Evolutionary conservation across 345 rosid genomes (phyloP), one percentile per base, ranked within the genome.

Genomic region (Balakata baccata): DNA sequence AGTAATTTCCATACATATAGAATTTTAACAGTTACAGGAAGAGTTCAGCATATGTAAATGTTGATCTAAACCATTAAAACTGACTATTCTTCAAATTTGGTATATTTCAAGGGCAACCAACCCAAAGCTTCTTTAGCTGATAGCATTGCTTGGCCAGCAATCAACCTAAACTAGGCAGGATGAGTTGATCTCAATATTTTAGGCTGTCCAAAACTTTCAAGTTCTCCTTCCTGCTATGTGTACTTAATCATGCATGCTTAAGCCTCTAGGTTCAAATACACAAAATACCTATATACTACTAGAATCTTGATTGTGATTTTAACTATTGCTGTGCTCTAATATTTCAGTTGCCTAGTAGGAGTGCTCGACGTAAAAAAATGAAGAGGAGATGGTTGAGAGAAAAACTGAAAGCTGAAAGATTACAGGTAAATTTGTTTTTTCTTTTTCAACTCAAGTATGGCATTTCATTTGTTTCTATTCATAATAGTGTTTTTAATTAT

Each of bases 321-420:
- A 64, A 50, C 52, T 52, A 13, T 38, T 71, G 53, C 29, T 12
- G 16, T 58, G 5, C 63, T 45, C 3, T 75, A 66, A 78, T 41
- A 81, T 77, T 11, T 76, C 75, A 90, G 99, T 63, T 75, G 11
- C 97, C 94, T 39, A 91, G 99, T 77, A 83, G 99, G 80, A 96
- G 91, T 80, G 92, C 98, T 78, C 87, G 97, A 2, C 97, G 99
- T 64, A 96, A 96, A 79, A 89, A 90, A 81, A 90, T 91, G 34
- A 93, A 86, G 84, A 88, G 97, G 81, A 87, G 25, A 71, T 88
- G 91, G 94, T 81, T 91, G 80, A 88, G 86, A 84, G 92, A 89
- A 78, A 82, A 78, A 73, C 85, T 74, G 66, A 81, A 80, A 86
- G 81, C 82, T 79, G 92, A 89, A 81, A 87, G 80, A 71, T 77